Base-by-base conservation (phyloP, 1,284 basidiomycete genomes). In the Cerioporus squamosus region DNA sequence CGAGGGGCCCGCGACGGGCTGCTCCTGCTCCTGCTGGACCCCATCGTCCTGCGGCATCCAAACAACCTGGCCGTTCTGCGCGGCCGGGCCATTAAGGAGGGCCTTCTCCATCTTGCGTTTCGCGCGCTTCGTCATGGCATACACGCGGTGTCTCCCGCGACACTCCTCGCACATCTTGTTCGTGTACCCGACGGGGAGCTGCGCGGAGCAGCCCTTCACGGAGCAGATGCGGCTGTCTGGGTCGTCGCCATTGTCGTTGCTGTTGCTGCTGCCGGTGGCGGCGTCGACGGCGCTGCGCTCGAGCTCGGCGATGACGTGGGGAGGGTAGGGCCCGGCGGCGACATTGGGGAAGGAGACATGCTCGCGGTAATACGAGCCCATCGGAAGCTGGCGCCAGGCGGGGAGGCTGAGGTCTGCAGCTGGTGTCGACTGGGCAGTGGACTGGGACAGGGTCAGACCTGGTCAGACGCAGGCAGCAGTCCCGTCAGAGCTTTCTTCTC, bases 111-210 rank as follows among this genome's bases (percentile, higher is more conserved):
- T 66, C 68, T 82, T 84, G 57, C 81, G 70, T 59, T 79, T 77
- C 6, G 78, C 77, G 15, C 82, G 71, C 66, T 84, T 84, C 2
- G 81, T 82, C 48, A 67, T 79, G 15, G 81, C 82, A 50, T 85
- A 85, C 18, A 77, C 67, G 29, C 82, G 76, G 66, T 84, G 82
- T 15, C 80, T 76, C 38, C 75, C 75, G 23, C 82, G 74, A 71
- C 83, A 85, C 4, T 61, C 64, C 31, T 81, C 78, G 72, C 83
- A 85, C 83, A 84, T 84, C 70, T 80, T 84, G 66, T 73, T 78
- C 5, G 63, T 23, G 46, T 72, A 74, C 7, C 64, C 66, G 3
- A 50, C 50, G 18, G 68, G 52, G 29, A 75, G 68, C 8, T 57
- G 53, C n/a, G 64, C 62, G 33, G 61, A 55, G 59, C 73, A 75